Evolutionary conservation across 495 filamentous ascomycete genomes (phyloP), one percentile per base, ranked within the genome.

Genomic region (Cryomyces minteri): DNA sequence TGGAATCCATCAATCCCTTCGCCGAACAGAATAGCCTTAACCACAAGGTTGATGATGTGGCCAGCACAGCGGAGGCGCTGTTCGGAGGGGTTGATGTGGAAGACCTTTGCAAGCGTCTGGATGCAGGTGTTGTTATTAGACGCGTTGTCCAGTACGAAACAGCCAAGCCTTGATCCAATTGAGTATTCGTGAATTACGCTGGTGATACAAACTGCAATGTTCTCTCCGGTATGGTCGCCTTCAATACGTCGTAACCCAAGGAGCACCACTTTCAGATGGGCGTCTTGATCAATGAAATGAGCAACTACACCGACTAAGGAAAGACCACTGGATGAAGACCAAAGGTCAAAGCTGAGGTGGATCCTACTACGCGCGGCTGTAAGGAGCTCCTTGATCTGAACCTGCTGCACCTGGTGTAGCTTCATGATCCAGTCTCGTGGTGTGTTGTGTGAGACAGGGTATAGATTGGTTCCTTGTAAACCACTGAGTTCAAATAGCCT

Each of bases 81-180:
- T 31, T 42, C 14, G 5, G 41, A 32, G 7, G 6, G n/a, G 14
- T 14, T 31, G 25, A 50, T 46, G 38, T 37, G 14, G 31, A 34
- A 50, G 43, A 41, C 44, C 8, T 34, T 37, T 8, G 48, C 48
- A 11, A 50, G 44, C 6, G 18, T 7, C 8, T 46, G 8, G 6
- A 50, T 14, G 32, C 31, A 41, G 11, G 37, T 50, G 14, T 8
- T 29, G 33, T 50, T 50, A 39, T 29, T 46, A 18, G 11, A 41
- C 30, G 48, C 48, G 44, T 50, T 50, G 44, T 50, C 48, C 1
- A 44, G 45, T 5, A 40, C 43, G 39, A 50, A 50, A 44, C 42
- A 50, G 29, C 48, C 43, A 46, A 50, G 25, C 34, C 32, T 41
- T 18, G 37, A 12, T 5, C 41, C 28, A 4, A 50, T 12, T 43